Evolutionary conservation across 2,329 filamentous ascomycete genomes (phyloP).

Genomic region (Aspergillus eucalypticola): DNA sequence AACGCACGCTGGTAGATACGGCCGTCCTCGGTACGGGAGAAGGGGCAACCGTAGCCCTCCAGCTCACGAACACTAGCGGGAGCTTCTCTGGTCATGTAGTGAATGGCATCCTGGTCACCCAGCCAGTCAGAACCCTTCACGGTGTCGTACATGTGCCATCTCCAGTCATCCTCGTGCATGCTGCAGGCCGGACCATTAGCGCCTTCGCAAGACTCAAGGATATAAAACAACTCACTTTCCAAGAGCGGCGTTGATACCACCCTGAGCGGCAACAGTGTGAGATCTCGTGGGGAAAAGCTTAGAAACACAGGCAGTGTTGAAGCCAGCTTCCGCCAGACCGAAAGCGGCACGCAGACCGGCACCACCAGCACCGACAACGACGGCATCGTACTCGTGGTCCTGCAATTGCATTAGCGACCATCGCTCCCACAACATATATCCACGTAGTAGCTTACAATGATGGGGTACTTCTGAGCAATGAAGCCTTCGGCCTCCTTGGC

Average conservation of each 20-base stretch:
- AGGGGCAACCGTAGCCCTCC: slow-evolving; percentile 96
- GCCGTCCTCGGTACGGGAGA: slow-evolving; percentile 88
- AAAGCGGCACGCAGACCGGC: slow-evolving; percentile 65
- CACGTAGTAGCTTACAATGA: slow-evolving; percentile 69
- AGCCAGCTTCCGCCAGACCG: slow-evolving; percentile 63
- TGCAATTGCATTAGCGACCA: slow-evolving; percentile 40
- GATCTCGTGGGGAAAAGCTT: slow-evolving; percentile 65
- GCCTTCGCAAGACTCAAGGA: slow-evolving; percentile 2
- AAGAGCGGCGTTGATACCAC: slow-evolving; percentile 58
- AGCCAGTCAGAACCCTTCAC: slow-evolving; percentile 98
- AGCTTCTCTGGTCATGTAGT: slow-evolving; percentile 97
- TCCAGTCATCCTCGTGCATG: slow-evolving; percentile 98
- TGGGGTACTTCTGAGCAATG: slow-evolving; percentile 86
- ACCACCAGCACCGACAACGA: slow-evolving; percentile 72
- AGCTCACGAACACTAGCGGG: slow-evolving; percentile 90
- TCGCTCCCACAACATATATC: not conserved
- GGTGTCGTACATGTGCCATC: slow-evolving; percentile 99
- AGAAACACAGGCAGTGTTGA: slow-evolving; percentile 65
- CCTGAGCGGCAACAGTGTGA: slow-evolving; percentile 68
- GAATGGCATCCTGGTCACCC: slow-evolving; percentile 94
- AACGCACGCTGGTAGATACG: slow-evolving; percentile 99
- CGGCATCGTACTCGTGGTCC: slow-evolving; percentile 98
- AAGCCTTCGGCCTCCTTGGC: slow-evolving; percentile 91
- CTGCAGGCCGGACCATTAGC: slow-evolving; percentile 50
- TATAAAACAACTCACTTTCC: slow-evolving; percentile 39